Conservation (phyloP, 2,329 filamentous ascomycete genomes). For the Microsporum ferrugineum region DNA sequence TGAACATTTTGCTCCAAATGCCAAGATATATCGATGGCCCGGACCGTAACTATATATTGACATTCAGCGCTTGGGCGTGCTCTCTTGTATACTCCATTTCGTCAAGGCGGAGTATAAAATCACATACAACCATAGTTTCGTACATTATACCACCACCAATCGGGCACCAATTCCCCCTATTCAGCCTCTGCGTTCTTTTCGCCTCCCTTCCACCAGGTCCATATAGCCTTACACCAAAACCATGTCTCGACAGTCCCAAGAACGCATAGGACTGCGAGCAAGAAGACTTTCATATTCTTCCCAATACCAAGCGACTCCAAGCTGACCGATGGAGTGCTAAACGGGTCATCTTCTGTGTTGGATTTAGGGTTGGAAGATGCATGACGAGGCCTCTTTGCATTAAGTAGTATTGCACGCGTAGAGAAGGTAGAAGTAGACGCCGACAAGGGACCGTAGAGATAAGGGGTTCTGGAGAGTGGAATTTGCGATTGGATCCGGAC, state of each 20-base stretch:
- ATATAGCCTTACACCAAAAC: background rate
- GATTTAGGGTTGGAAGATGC: background rate
- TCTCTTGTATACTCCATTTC: too few relatives aligned
- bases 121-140: background rate
- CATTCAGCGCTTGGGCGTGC: too few relatives aligned
- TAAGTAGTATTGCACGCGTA: background rate
- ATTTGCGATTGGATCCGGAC: background rate
- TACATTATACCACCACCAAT: background rate
- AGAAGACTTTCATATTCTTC: background rate
- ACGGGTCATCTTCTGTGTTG: background rate
- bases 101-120: too few relatives aligned
- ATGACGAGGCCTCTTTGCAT: background rate
- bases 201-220: slow-evolving; percentile 3
- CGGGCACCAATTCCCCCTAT: background rate
- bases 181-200: background rate
- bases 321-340: background rate
- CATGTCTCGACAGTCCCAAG: background rate
- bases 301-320: background rate
- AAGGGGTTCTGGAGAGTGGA: background rate
- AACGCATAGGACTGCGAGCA: background rate
- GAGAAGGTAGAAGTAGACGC: background rate
- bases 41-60: too few relatives aligned
- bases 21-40: too few relatives aligned
- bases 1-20: too few relatives aligned
- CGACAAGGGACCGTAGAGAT: background rate